phyloP scores from a whole-genome alignment of 129 eudicot genomes.

The Helianthus annuus region HanXRQr2.0-SUNRISE NC_035441.2:176405651-176406150 shows the following conservation, averaged over 20 bases:
- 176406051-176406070: constrained; percentile 94
- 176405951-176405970: background rate
- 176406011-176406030: constrained; percentile 98
- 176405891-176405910: no score
- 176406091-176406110: constrained; percentile 81
- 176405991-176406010: constrained; percentile 87
- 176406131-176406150: no score
- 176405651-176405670: constrained; percentile 88
- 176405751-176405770: background rate
- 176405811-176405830: no score
- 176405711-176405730: background rate
- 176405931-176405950: background rate
- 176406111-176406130: constrained; percentile 12
- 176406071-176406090: constrained; percentile 97
- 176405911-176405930: no score
- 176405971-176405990: constrained; percentile 23
- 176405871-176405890: no score
- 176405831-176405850: no score
- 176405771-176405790: constrained; percentile 80
- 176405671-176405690: constrained; percentile 83
- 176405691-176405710: background rate
- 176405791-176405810: no score
- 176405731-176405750: background rate
- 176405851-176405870: no score
- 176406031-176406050: constrained; percentile 92